Evolutionary conservation across 1,139 yeast species (phyloP).

Genomic region (Groenewaldozyma sp.): DNA sequence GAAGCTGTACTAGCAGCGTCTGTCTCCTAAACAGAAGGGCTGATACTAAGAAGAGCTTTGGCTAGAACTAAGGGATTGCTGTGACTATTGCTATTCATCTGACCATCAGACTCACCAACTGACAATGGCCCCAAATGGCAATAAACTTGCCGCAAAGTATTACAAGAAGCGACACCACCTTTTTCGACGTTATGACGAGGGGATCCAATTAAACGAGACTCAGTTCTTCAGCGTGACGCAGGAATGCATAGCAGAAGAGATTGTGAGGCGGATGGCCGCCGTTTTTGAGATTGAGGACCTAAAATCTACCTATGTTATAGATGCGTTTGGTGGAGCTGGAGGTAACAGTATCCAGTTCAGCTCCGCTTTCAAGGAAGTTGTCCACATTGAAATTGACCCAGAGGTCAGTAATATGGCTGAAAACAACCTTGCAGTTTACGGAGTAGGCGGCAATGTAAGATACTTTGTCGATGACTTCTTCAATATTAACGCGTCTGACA

Average conservation of each 20-base stretch:
- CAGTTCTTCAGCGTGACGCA: conserved; percentile 93
- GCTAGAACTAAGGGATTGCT: no score
- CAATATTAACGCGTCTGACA: conserved; percentile 19
- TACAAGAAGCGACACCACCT: conserved; percentile 52
- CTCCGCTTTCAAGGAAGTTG: conserved; percentile 30
- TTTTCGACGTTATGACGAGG: conserved; percentile 57
- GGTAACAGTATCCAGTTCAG: conserved; percentile 85
- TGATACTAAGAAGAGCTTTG: no score
- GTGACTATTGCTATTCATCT: no score
- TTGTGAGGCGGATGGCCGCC: conserved; percentile 49
- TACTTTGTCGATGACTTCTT: conserved; percentile 22
- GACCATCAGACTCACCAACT: no score
- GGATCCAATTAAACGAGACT: conserved; percentile 63
- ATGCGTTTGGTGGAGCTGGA: conserved; percentile 92
- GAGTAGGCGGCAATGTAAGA: conserved; percentile 32
- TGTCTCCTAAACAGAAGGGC: no score
- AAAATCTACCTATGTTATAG: conserved; percentile 39
- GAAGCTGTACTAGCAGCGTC: no score
- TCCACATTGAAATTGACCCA: conserved; percentile 58
- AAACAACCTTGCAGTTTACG: conserved; percentile 68
- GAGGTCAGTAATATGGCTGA: conserved; percentile 57
- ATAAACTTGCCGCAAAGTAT: no score
- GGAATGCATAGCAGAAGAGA: conserved; percentile 51
- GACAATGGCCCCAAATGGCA: no score
- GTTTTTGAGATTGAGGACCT: conserved; percentile 33